A percentile compares a stretch with the other conserved stretches of the same genome.
Conservation (phyloP, 179 eudicot genomes). For the Amaranthus tricolor region DNA sequence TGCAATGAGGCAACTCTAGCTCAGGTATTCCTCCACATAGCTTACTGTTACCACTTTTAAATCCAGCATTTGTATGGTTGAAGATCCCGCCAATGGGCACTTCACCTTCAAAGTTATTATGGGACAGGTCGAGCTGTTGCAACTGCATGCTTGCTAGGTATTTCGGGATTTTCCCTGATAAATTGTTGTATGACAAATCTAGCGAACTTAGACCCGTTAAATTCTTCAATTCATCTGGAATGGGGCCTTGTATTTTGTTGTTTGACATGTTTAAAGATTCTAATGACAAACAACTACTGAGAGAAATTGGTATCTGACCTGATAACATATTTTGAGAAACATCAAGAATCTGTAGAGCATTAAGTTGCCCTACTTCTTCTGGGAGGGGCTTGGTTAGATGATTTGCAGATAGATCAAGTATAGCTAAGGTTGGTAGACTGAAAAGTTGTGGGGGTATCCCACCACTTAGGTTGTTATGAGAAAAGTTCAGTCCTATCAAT, state of each 20-base stretch:
- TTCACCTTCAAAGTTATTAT: conserved; percentile 38
- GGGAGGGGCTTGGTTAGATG: conserved; percentile 27
- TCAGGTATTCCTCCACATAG: conserved; percentile 38
- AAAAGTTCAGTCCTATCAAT: conserved; percentile 15
- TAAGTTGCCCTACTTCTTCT: conserved; percentile 18
- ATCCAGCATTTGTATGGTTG: conserved; percentile 20
- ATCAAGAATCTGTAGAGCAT: conserved; percentile 15
- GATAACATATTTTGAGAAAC: conserved; percentile 32
- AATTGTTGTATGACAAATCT: conserved; percentile 36
- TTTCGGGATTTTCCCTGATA: conserved; percentile 29
- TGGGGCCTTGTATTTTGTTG: conserved; percentile 27
- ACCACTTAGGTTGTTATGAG: conserved; percentile 27
- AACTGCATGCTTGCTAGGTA: conserved; percentile 16
- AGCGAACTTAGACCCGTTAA: conserved; percentile 13
- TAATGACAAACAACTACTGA: conserved; percentile 20
- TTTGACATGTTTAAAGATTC: conserved; percentile 9
- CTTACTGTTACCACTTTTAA: conserved; percentile 22
- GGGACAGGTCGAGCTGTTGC: conserved; percentile 24
- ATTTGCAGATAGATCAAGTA: conserved; percentile 23
- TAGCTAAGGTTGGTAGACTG: not conserved
- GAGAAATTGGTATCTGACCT: conserved; percentile 28
- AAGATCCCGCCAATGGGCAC: conserved; percentile 35
- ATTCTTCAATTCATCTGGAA: conserved; percentile 15
- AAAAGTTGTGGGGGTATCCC: conserved; percentile 17
- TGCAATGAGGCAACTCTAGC: conserved; percentile 27